Conservation (phyloP, 768 basidiomycete genomes). For the Phaeolepiota aurea region DNA sequence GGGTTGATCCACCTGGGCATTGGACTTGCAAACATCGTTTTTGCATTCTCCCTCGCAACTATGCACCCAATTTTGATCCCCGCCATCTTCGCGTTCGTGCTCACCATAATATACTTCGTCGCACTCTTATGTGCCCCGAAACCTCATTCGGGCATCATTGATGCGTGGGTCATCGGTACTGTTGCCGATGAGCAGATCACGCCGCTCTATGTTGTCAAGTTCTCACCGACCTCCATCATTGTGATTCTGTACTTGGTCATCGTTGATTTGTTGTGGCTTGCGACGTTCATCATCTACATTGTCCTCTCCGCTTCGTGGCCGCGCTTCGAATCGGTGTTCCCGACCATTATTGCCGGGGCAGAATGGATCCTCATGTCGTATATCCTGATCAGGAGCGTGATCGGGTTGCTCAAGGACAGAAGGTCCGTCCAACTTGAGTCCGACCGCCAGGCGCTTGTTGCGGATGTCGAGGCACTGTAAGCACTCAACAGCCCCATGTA, state of each 20-base stretch:
- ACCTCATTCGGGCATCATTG: neutral
- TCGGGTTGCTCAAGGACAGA: neutral
- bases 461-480: too few species aligned
- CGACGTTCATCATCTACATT: neutral
- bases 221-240: neutral
- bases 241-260: neutral
- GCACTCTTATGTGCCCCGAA: neutral
- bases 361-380: neutral
- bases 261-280: neutral
- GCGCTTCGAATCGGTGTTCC: neutral
- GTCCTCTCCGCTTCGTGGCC: neutral
- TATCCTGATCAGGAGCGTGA: neutral
- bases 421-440: neutral
- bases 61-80: neutral
- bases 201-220: neutral
- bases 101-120: neutral
- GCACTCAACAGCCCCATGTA: too few species aligned
- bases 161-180: neutral
- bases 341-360: neutral
- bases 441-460: too few species aligned
- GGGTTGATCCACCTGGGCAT: neutral
- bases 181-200: neutral
- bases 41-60: neutral
- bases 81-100: neutral
- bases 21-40: neutral